Evolutionary conservation across 2,329 filamentous ascomycete species (phyloP), one percentile per base, ranked within the genome.

Genomic region (Microcyclospora tardicrescens): DNA sequence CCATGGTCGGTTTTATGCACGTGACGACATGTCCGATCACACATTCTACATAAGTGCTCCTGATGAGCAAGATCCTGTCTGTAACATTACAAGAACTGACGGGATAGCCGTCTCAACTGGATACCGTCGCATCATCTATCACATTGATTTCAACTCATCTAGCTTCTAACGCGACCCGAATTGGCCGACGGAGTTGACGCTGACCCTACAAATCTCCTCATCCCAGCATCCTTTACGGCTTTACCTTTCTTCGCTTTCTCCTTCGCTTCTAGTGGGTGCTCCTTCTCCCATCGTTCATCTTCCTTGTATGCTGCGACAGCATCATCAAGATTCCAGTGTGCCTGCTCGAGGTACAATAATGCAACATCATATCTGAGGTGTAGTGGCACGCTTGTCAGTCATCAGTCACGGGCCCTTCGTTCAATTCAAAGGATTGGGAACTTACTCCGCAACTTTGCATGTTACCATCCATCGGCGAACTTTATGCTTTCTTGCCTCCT

Each of bases 401-500:
- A 45, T 54, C 46, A 51, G 47, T 24, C 19, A 24, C 19, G 8
- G 19, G 19, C 19, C 19, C 8, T 24, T 24, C 19, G 19, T 37
- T 33, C 16, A 24, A 28, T 37, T 15, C 10, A 15, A 28, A 15
- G 15, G 29, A 28, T 10, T 10, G 35, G 30, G 8, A 30, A 64
- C 69, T 62, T 78, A 87, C 66, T 87, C 80, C 16, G 73, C 65
- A 19, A 84, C 79, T 56, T 89, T 89, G 61, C 79, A 84, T 1
- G 71, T 69, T 2, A 84, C 76, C 83, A 87, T 87, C 67, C 80
- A 89, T 44, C 80, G 73, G 32, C 84, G 69, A 28, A 89, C 69
- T 54, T 78, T 79, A 13, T 65, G 69, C 61, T 84, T 87, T 45
- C 77, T 71, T 36, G 72, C 65, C 60, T 83, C 79, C 52, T 85